Base-by-base conservation (phyloP, 148 eudicot species). In the Talinum fruticosum region DNA sequence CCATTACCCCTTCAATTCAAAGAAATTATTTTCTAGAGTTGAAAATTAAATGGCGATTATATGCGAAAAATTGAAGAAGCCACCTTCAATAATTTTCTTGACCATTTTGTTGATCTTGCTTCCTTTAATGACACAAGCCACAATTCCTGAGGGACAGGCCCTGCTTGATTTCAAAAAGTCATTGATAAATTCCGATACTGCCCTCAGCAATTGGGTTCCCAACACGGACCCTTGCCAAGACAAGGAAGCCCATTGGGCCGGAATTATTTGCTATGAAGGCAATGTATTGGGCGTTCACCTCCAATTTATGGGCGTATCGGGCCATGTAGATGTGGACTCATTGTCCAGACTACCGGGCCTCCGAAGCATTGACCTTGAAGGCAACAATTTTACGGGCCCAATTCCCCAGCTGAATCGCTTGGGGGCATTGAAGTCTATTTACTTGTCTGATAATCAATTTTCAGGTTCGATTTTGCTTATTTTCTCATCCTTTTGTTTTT, bases 331-430 rank as follows among this genome's bases (percentile, higher is more conserved):
- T 35, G 79, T 91, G 0, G 84, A 86, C 6, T 89, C 94, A 1
- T 78, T 95, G 75, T 5, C 69, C 3, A 79, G 77, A 24, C 78
- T 92, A 3, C 75, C 84, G 0, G 87, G 83, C 10, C 84, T 95
- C 23, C 81, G 99, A 34, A 85, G 75, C 5, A 30, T 95, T 28
- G 82, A 87, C 72, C 53, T 95, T 1, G 75, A 79, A 13, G 79
- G 81, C 69, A 95, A 95, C 79, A 33, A 81, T 3, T 95, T 95
- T 49, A 41, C 78, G 0, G 99, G 99, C n/a, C 79, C 91, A 0
- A 83, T 95, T 2, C 99, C 97, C 0, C 79, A 83, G 8, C 78
- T 95, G 45, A 83, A 87, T 28, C 83, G 81, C 3, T 29, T 92
- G 54, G 89, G 88, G 15, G 57, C 87, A 35, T 77, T 95, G 16